These are phyloP conservation scores for Diutina rugosa DNA, from an alignment of 1,139 yeast genomes.

Conservation along the genomic window DNA sequence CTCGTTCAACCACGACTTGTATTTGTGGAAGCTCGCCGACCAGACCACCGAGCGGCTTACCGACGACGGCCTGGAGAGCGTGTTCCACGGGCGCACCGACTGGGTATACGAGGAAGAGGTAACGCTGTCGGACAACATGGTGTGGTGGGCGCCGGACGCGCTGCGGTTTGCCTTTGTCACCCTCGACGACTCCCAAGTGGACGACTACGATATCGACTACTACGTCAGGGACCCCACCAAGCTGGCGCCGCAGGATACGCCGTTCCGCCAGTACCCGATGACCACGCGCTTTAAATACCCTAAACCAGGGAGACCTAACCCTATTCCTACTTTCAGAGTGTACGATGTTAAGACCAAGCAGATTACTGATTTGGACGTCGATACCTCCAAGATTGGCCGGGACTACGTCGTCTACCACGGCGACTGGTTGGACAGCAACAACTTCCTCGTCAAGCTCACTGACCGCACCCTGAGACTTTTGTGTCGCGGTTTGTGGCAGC, in stretches of 20 bases:
- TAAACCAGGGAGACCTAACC: conserved; percentile 74
- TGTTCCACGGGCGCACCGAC: conserved; percentile 85
- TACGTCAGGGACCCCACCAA: conserved; percentile 31
- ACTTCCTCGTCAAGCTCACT: conserved; percentile 50
- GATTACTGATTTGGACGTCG: conserved; percentile 9
- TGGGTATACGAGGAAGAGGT: conserved; percentile 98
- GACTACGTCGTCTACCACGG: conserved; percentile 61
- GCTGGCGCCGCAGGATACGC: conserved; percentile 13
- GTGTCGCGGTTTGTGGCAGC: conserved; percentile 42
- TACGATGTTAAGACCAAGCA: conserved; percentile 22
- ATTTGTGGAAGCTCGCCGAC: conserved; percentile 23
- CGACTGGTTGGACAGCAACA: conserved; percentile 47
- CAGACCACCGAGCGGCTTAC: conserved; percentile 36
- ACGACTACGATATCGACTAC: conserved; percentile 49
- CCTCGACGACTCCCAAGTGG: conserved; percentile 63
- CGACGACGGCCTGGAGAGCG: conserved; percentile 45
- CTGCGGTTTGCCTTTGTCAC: conserved; percentile 47
- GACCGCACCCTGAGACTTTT: conserved; percentile 59
- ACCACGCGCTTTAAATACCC: conserved; percentile 56
- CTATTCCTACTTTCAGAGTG: conserved; percentile 36
- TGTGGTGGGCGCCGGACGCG: conserved; percentile 87
- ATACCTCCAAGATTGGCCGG: conserved; percentile 20
- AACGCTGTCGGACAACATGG: conserved; percentile 42
- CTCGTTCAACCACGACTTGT: conserved; percentile 54
- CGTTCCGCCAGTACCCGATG: conserved; percentile 43